phyloP scores from a whole-genome alignment of 2,329 filamentous ascomycete genomes.

The Ampelomyces quisqualis region DNA sequence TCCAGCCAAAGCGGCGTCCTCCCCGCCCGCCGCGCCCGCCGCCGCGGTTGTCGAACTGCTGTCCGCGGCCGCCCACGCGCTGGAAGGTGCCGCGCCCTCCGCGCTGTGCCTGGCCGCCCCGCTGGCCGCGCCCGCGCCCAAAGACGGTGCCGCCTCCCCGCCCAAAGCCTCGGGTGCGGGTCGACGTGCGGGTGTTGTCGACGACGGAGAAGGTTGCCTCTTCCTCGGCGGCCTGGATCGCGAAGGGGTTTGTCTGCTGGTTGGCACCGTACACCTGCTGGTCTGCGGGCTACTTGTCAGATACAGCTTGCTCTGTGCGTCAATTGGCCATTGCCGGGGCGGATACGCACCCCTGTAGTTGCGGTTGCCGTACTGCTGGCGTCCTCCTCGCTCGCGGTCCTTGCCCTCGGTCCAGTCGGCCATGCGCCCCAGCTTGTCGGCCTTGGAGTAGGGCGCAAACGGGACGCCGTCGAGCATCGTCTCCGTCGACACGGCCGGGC shows the following conservation, averaged over 20 bases:
- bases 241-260: conserved; percentile 74
- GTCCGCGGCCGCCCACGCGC: conserved; percentile 66
- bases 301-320: background rate
- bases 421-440: conserved; percentile 98
- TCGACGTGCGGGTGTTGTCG: conserved; percentile 85
- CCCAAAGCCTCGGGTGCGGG: conserved; percentile 77
- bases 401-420: conserved; percentile 98
- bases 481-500: conserved; percentile 76
- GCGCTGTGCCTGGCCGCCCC: conserved; percentile 73
- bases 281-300: conserved; percentile 56
- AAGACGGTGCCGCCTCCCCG: conserved; percentile 89
- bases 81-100: conserved; percentile 72
- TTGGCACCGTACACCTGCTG: conserved; percentile 96
- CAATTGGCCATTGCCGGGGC: no score
- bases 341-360: conserved; percentile 75
- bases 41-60: conserved; percentile 69
- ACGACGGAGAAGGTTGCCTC: conserved; percentile 98
- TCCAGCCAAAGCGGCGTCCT: conserved; percentile 93
- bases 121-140: conserved; percentile 70
- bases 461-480: conserved; percentile 92
- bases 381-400: conserved; percentile 71
- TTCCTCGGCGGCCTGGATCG: conserved; percentile 88
- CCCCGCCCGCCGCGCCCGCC: conserved; percentile 69
- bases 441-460: conserved; percentile 97
- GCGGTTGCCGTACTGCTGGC: conserved; percentile 80